Base-by-base conservation (phyloP, 2,329 filamentous ascomycete species). In the Westerdykella ornata region DNA sequence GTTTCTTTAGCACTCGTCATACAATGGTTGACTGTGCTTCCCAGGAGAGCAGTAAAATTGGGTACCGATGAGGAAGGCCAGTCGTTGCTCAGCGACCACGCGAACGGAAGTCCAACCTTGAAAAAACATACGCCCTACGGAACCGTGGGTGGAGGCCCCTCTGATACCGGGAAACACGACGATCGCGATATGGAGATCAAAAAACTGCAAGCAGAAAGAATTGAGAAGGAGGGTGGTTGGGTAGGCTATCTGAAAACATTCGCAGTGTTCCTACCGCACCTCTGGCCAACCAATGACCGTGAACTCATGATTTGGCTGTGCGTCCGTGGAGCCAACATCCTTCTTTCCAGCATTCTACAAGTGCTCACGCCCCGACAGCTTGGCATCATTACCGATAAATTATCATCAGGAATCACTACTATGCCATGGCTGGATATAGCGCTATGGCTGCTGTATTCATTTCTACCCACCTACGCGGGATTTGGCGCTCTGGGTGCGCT, bases 351-450 rank as follows among this genome's bases (percentile, higher is more conserved):
- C 49, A 77, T 77, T 4, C 70, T 94, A 37, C 86, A 88, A 52
- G 71, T 94, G 12, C 68, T 94, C 32, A 79, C 88, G 22, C 88
- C 88, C n/a, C 77, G 84, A 15, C 85, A 92, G 58, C 78, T 90
- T 22, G 88, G 87, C 48, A 79, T 85, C 43, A 81, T 94, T 48
- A 82, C 86, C 48, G 80, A 92, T 54, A 77, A 77, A 45, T 68
- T 94, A 16, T 73, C 73, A 20, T 71, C 74, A 32, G 65, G 70
- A 33, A 70, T 58, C 50, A 64, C 63, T 30, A 49, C 57, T 4
- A 67, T 75, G 41, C 73, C 79, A 3, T 79, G 74, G 73, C 62
- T 67, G 41, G 69, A 75, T 28, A 70, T 82, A 16, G 60, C 65
- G 1, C 44, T 78, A 0, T 82, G 76, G 66, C 33, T 70, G 68